Evolutionary conservation across 129 eudicot genomes (phyloP).

Genomic region (Chrysanthemum lavandulifolium): DNA sequence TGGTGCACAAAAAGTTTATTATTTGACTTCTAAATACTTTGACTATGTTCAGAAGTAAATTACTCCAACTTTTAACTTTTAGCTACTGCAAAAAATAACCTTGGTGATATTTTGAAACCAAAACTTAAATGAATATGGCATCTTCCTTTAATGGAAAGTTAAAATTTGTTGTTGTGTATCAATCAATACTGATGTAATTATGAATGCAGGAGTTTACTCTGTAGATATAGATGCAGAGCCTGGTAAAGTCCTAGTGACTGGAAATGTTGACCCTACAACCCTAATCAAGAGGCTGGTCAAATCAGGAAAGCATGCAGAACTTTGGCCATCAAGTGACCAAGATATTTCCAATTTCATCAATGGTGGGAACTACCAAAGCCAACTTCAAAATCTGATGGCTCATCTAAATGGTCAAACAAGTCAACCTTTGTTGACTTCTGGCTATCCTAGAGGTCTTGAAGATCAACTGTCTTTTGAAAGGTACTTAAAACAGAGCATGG

Average conservation of each 20-base stretch:
- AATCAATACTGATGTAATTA: slow-evolving; percentile 14
- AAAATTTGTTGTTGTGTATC: no score
- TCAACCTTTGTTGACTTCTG: slow-evolving; percentile 32
- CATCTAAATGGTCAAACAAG: slow-evolving; percentile 26
- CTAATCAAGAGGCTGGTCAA: slow-evolving; percentile 58
- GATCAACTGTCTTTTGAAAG: slow-evolving; percentile 33
- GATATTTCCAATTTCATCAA: slow-evolving; percentile 14
- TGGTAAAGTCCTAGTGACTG: slow-evolving; percentile 60
- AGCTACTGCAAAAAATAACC: neutral
- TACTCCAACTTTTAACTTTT: neutral
- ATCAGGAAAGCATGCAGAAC: slow-evolving; percentile 74
- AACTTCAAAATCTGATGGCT: slow-evolving; percentile 25
- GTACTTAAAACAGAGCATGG: slow-evolving; percentile 37
- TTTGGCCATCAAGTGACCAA: slow-evolving; percentile 43
- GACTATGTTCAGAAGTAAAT: neutral
- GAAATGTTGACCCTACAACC: slow-evolving; percentile 55
- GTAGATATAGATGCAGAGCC: slow-evolving; percentile 59
- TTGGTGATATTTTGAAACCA: neutral
- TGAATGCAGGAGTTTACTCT: slow-evolving; percentile 61
- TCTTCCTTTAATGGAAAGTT: neutral
- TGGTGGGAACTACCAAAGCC: slow-evolving; percentile 30
- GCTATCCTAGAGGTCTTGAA: slow-evolving; percentile 28
- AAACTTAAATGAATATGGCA: neutral
- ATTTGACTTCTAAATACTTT: neutral
- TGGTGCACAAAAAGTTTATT: neutral